These are phyloP conservation scores for Mycena galopus DNA, from an alignment of 768 basidiomycete genomes.

Conservation along the genomic window DNA sequence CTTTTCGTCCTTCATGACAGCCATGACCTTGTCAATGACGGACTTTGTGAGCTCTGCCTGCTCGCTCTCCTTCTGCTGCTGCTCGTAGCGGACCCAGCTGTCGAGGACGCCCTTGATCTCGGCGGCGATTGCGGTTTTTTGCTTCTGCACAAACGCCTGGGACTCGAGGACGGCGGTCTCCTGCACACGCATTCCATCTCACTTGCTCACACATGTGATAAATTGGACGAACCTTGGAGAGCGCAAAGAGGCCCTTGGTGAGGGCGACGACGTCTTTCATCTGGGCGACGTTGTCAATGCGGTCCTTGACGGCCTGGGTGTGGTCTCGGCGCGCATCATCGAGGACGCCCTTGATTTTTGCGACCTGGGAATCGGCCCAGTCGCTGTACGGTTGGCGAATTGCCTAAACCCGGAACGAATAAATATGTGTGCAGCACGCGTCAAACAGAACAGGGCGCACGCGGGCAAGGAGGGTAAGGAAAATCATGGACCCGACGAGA, in stretches of 20 bases:
- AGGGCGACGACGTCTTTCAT: conserved; percentile 97
- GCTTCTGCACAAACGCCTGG: conserved; percentile 90
- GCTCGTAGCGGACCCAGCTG: conserved; percentile 98
- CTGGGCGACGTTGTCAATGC: conserved; percentile 91
- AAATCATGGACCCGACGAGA: conserved; percentile 84
- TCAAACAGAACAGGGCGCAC: conserved; percentile 54
- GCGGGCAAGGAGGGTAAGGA: conserved; percentile 87
- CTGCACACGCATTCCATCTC: conserved; percentile 51
- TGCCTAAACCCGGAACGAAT: conserved; percentile 56
- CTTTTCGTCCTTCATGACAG: conserved; percentile 88
- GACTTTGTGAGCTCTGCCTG: conserved; percentile 91
- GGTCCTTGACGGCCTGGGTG: conserved; percentile 92
- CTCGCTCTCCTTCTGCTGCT: conserved; percentile 95
- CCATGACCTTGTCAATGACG: conserved; percentile 91
- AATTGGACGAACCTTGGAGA: conserved; percentile 76
- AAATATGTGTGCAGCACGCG: conserved; percentile 23
- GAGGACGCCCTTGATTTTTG: conserved; percentile 85
- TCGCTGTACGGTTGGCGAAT: conserved; percentile 90
- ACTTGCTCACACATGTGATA: not conserved
- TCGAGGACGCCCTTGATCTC: conserved; percentile 97
- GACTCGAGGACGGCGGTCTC: conserved; percentile 94
- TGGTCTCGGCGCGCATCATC: conserved; percentile 88
- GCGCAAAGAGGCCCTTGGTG: conserved; percentile 89
- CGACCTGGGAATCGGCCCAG: conserved; percentile 92
- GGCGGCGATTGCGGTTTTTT: conserved; percentile 86